Conservation (phyloP, 495 filamentous ascomycete genomes). For the Xylaria telfairii region DNA sequence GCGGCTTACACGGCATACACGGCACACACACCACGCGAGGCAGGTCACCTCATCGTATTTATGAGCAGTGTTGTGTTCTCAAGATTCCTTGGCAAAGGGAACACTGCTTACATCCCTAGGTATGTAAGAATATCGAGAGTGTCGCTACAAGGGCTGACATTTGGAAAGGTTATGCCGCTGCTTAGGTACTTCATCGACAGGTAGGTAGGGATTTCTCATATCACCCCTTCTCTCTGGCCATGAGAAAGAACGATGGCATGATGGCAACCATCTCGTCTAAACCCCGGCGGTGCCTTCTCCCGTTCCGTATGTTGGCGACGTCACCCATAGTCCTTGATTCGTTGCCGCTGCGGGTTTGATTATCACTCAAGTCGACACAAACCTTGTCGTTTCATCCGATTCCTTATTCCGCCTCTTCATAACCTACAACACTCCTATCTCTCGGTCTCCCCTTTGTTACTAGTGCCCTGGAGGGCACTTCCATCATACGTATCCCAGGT, state of each 20-base stretch:
- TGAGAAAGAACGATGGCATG: neutral
- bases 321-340: neutral
- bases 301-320: neutral
- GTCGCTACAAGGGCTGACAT: neutral
- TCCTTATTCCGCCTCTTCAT: neutral
- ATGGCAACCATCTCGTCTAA: neutral
- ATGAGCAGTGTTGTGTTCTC: too few species aligned
- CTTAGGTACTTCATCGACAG: neutral
- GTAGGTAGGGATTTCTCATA: neutral
- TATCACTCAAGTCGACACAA: neutral
- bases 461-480: constrained; percentile 1
- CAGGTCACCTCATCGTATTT: neutral
- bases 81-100: neutral
- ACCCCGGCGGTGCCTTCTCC: neutral
- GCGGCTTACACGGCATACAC: neutral
- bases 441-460: neutral
- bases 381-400: neutral
- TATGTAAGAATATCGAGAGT: too few species aligned
- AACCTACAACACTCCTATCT: neutral
- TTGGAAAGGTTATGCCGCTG: neutral
- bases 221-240: neutral
- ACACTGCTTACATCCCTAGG: too few species aligned
- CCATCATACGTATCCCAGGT: neutral
- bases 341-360: neutral
- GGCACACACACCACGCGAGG: neutral